Percentiles rank a stretch among this genome's conserved stretches.
phyloP scores from a whole-genome alignment of 805 yeast species.

The Candida sphagnicola region DNA sequence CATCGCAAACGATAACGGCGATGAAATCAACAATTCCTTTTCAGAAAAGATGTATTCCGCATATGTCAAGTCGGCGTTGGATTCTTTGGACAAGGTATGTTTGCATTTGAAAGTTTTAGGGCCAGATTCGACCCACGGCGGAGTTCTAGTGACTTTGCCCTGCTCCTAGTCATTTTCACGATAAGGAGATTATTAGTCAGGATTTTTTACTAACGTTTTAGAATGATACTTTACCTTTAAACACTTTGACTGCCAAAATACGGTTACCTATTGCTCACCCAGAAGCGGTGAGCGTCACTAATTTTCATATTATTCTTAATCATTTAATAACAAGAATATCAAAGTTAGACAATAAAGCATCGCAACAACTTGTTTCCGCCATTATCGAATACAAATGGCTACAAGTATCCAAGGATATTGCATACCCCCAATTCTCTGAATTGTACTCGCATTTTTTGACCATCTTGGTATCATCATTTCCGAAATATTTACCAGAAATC shows the following conservation, averaged over 20 bases:
- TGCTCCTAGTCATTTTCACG: background rate
- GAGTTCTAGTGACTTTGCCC: too few species aligned
- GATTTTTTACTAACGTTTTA: constrained; percentile 26
- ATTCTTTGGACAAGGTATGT: constrained; percentile 57
- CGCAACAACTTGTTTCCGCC: constrained; percentile 53
- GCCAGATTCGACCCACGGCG: too few species aligned
- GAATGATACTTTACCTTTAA: constrained; percentile 52
- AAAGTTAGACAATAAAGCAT: constrained; percentile 55
- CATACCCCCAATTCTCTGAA: constrained; percentile 33
- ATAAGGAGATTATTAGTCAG: too few species aligned
- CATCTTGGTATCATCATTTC: constrained; percentile 78
- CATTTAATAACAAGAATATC: constrained; percentile 62
- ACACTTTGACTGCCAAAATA: constrained; percentile 57
- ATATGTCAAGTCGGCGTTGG: constrained; percentile 64
- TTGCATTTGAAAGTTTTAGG: too few species aligned
- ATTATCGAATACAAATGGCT: constrained; percentile 68
- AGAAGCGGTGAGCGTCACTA: constrained; percentile 51
- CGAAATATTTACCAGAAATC: constrained; percentile 89
- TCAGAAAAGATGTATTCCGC: constrained; percentile 33
- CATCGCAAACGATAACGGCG: constrained; percentile 5
- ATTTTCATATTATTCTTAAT: constrained; percentile 53
- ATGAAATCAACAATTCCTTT: constrained; percentile 4
- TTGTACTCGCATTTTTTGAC: constrained; percentile 68
- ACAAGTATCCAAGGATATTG: constrained; percentile 20
- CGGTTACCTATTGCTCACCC: constrained; percentile 46